Evolutionary conservation across 192 early-diverging fungal species (phyloP).

Genomic region (Allomyces javanicus): DNA sequence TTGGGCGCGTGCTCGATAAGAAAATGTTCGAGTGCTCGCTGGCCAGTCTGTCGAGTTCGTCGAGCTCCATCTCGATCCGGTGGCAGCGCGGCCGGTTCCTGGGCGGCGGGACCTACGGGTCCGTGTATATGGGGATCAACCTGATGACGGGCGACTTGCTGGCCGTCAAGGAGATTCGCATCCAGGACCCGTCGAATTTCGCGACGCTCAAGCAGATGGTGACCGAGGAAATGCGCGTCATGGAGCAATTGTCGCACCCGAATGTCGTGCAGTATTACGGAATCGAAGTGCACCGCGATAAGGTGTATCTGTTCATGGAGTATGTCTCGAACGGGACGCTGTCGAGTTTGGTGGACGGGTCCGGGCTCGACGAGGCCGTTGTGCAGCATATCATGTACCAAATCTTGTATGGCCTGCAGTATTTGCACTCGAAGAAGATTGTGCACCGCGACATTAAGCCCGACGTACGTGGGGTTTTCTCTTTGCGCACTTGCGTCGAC

Average conservation of each 20-base stretch:
- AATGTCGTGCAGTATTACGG: conserved; percentile 83
- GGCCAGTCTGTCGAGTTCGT: conserved; percentile 50
- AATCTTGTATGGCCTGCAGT: conserved; percentile 62
- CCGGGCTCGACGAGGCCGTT: conserved; percentile 53
- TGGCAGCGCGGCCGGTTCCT: conserved; percentile 74
- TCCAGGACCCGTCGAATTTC: conserved; percentile 44
- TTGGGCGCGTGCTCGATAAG: conserved; percentile 63
- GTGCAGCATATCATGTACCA: conserved; percentile 56
- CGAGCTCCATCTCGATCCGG: conserved; percentile 55
- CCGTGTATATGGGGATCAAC: conserved; percentile 68
- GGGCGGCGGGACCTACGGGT: conserved; percentile 71
- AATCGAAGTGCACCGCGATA: conserved; percentile 78
- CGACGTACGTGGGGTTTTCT: conserved; percentile 19
- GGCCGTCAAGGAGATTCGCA: conserved; percentile 83
- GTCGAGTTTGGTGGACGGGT: conserved; percentile 52
- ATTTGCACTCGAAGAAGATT: conserved; percentile 61
- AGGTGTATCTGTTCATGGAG: conserved; percentile 82
- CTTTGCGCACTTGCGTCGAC: not conserved
- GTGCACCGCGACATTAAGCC: conserved; percentile 82
- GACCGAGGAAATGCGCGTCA: conserved; percentile 77
- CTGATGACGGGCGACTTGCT: conserved; percentile 63
- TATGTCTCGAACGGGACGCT: conserved; percentile 62
- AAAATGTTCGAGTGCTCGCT: conserved; percentile 60
- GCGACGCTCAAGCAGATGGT: conserved; percentile 46
- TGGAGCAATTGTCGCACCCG: conserved; percentile 69